phyloP scores from a whole-genome alignment of 257 asterid genomes.

The Petunia secreta region DNA sequence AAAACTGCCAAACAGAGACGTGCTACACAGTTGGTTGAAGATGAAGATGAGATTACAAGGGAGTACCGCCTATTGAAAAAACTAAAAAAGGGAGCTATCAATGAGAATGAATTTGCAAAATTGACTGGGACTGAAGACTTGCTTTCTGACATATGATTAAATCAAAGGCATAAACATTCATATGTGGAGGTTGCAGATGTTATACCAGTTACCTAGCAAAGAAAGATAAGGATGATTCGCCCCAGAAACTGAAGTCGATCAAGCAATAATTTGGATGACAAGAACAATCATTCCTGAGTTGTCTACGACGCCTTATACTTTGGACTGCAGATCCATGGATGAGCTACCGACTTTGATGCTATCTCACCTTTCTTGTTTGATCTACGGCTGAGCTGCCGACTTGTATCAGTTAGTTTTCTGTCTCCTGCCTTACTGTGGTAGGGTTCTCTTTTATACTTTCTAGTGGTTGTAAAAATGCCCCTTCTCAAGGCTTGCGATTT shows the following conservation, averaged over 20 bases:
- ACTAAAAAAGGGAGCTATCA: slow-evolving; percentile 71
- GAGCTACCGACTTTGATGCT: neutral
- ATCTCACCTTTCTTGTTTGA: neutral
- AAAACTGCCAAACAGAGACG: slow-evolving; percentile 90
- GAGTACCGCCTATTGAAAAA: slow-evolving; percentile 82
- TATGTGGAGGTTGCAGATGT: neutral
- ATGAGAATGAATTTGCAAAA: slow-evolving; percentile 70
- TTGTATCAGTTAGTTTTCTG: no score
- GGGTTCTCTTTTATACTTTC: no score
- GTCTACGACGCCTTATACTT: neutral
- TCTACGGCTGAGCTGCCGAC: no score
- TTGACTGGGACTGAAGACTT: slow-evolving; percentile 86
- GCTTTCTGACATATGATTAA: slow-evolving; percentile 35
- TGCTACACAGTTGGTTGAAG: slow-evolving; percentile 75
- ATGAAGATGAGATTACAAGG: slow-evolving; percentile 74
- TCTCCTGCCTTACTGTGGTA: no score
- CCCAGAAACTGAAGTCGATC: neutral
- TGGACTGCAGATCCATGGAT: slow-evolving; percentile 13
- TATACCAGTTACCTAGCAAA: slow-evolving; percentile 12
- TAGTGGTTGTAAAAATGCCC: no score
- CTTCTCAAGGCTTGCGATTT: no score
- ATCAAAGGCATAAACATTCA: neutral
- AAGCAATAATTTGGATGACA: slow-evolving; percentile 4
- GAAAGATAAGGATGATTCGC: neutral
- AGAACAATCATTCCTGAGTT: neutral